These are phyloP conservation scores for Lepidium aucheri DNA, from an alignment of 345 rosid species.

Conservation along the genomic window DNA sequence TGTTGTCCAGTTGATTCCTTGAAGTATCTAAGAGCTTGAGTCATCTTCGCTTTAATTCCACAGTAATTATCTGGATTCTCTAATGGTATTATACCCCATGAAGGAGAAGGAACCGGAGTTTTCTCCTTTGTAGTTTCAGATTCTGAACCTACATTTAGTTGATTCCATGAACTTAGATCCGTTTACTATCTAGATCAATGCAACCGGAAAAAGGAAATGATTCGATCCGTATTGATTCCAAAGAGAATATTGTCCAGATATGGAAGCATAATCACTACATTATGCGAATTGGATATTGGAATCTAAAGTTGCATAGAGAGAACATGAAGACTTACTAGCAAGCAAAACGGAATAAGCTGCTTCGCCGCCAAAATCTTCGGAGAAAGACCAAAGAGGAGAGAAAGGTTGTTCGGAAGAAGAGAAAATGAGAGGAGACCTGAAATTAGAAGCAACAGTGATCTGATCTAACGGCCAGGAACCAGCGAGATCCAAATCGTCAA, in stretches of 20 bases:
- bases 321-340: slow-evolving; percentile 38
- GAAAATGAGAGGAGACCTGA: slow-evolving; percentile 45
- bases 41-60: slow-evolving; percentile 76
- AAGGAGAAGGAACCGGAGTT: slow-evolving; percentile 41
- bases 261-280: slow-evolving; percentile 5
- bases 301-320: not conserved
- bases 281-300: not conserved
- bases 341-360: slow-evolving; percentile 34
- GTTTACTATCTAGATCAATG: not conserved
- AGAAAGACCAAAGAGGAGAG: slow-evolving; percentile 93
- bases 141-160: slow-evolving; percentile 36
- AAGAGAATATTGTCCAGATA: slow-evolving; percentile 2
- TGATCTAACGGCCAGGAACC: slow-evolving; percentile 76
- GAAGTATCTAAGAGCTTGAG: slow-evolving; percentile 69
- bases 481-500: slow-evolving; percentile 71
- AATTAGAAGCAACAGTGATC: slow-evolving; percentile 37
- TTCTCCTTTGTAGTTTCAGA: slow-evolving; percentile 32
- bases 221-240: slow-evolving; percentile 6
- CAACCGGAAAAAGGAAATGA: not conserved
- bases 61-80: slow-evolving; percentile 58
- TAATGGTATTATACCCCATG: slow-evolving; percentile 36
- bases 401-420: slow-evolving; percentile 63
- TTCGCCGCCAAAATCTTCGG: slow-evolving; percentile 40
- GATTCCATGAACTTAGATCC: not conserved
- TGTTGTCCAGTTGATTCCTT: slow-evolving; percentile 86